phyloP scores from a whole-genome alignment of 2,329 filamentous ascomycete species.

The Elsinoe necatrix region DNA sequence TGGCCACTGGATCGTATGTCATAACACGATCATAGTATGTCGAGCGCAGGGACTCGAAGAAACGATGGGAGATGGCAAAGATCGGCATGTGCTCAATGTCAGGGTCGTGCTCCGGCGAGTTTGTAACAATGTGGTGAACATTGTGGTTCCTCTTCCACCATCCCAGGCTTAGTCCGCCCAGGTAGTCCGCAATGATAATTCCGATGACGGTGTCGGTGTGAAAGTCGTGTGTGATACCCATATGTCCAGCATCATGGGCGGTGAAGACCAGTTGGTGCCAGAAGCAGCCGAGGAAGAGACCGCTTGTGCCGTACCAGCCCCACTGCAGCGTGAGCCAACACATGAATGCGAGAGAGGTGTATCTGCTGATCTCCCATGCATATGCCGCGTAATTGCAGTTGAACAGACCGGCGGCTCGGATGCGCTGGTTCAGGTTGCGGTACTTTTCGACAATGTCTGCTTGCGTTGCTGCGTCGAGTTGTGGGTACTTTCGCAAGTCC shows the following conservation, averaged over 20 bases:
- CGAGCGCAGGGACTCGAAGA: conserved; percentile 55
- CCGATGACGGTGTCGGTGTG: conserved; percentile 75
- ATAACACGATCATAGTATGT: conserved; percentile 60
- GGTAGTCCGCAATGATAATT: conserved; percentile 80
- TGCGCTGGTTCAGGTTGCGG: conserved; percentile 61
- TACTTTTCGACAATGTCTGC: conserved; percentile 71
- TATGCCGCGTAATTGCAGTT: conserved; percentile 78
- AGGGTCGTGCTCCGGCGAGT: conserved; percentile 87
- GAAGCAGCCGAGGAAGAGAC: conserved; percentile 66
- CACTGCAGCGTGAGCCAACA: conserved; percentile 44
- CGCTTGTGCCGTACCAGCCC: conserved; percentile 51
- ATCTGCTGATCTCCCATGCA: conserved; percentile 63
- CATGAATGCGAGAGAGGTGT: conserved; percentile 55
- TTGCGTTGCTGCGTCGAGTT: conserved; percentile 65
- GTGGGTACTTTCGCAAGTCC: conserved; percentile 72
- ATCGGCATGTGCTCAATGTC: conserved; percentile 72
- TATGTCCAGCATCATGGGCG: conserved; percentile 91
- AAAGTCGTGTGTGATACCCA: conserved; percentile 93
- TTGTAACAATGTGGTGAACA: conserved; percentile 56
- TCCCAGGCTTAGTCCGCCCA: conserved; percentile 80
- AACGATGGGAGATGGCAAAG: conserved; percentile 58
- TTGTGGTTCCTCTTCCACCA: conserved; percentile 54
- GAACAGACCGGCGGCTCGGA: conserved; percentile 69
- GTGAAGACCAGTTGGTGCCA: conserved; percentile 96
- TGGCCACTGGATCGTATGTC: conserved; percentile 53